Evolutionary conservation across 73 alveolate species (phyloP), one percentile per base, ranked within the genome.

Genomic region (Paramecium biaurelia): DNA sequence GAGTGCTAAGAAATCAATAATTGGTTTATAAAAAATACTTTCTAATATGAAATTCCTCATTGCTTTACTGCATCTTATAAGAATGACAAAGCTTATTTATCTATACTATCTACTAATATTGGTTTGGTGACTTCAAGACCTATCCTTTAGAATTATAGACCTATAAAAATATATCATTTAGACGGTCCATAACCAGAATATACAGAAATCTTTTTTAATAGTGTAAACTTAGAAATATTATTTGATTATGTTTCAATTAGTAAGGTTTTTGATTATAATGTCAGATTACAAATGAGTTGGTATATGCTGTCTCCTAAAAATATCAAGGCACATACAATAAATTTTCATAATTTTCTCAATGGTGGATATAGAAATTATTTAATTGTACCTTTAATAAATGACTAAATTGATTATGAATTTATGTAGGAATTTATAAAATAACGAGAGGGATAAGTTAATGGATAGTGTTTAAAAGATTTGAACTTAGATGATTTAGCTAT

Each of bases 301-400:
- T 72, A 72, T 18, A 38, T 32, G 86, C 18, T 72, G 9, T 23
- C 59, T 0, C 32, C 35, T 12, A 79, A 79, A 79, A 23, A 79
- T 43, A 38, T 42, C 9, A 79, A 41, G 14, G 28, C 45, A 8
- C 72, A 41, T 45, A 24, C 70, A 5, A 24, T 79, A 12, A 32
- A 28, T 42, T 24, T 79, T 42, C 45, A 79, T 21, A 41, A 79
- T 21, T 79, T 79, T 9, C 0, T 79, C 0, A 21, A 43, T 18
- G 90, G 90, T 7, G 90, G 90, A 18, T 43, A 41, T 42, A 38
- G 90, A 79, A 79, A 79, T 43, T 79, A 79, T 42, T 26, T 79
- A 23, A 37, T 79, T 4, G 90, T 79, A 41, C 90, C 90, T 9
- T 5, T 79, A 24, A 24, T 10, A 11, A 45, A 45, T 4, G 72